Conservation (phyloP, 2,329 filamentous ascomycete genomes). For the Taxawa tesnikishii region DNA sequence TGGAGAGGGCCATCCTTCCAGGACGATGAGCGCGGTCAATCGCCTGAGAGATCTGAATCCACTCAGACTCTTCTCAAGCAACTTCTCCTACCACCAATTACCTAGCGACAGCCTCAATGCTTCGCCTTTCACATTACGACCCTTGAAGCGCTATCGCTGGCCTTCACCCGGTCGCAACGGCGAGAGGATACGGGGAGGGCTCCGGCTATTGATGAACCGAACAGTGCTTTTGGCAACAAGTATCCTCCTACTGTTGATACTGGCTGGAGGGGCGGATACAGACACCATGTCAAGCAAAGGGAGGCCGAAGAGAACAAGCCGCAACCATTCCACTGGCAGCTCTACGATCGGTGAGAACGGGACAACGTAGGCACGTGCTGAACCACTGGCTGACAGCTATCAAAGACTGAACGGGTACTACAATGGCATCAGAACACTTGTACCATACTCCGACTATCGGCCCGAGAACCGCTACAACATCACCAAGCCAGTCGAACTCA, state of each 20-base stretch:
- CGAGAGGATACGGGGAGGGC: constrained; percentile 13
- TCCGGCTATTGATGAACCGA: constrained; percentile 27
- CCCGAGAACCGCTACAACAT: constrained; percentile 33
- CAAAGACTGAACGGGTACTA: constrained; percentile 33
- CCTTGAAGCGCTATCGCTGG: constrained; percentile 24
- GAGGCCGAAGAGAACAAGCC: constrained; percentile 20
- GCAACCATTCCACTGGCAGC: constrained; percentile 31
- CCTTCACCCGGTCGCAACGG: constrained; percentile 22
- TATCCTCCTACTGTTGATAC: constrained; percentile 23
- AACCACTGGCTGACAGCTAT: constrained; percentile 1
- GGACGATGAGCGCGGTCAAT: constrained; percentile 13
- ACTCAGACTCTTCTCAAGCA: constrained; percentile 29
- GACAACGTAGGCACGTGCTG: not conserved
- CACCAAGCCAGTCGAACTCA: constrained; percentile 21
- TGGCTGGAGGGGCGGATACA: constrained; percentile 31
- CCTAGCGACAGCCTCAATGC: constrained; percentile 28
- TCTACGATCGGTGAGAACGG: constrained; percentile 26
- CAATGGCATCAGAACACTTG: constrained; percentile 34
- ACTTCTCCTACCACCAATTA: constrained; percentile 34
- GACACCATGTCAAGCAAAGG: constrained; percentile 15
- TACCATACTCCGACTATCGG: constrained; percentile 27
- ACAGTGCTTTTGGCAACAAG: constrained; percentile 27
- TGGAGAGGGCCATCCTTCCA: constrained; percentile 7
- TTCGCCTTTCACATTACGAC: constrained; percentile 25
- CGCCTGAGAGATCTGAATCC: constrained; percentile 31